These are phyloP conservation scores for Termitomyces sp. DNA, from an alignment of 768 basidiomycete genomes.

Conservation along the genomic window DNA sequence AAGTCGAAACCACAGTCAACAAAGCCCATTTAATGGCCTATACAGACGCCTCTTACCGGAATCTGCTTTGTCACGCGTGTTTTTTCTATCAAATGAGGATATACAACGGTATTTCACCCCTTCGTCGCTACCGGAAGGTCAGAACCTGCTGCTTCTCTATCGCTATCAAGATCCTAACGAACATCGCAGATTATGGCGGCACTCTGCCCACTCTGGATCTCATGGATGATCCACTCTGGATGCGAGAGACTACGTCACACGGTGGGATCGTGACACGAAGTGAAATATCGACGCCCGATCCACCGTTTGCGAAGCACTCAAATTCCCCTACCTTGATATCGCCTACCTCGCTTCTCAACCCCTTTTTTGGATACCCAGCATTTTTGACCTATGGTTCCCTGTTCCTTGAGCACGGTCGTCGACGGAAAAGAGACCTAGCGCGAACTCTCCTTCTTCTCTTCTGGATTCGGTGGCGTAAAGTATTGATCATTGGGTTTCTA, in stretches of 20 bases:
- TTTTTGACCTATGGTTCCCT: slow-evolving; percentile 31
- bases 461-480: slow-evolving; percentile 61
- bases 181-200: slow-evolving; percentile 62
- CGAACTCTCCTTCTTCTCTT: slow-evolving; percentile 60
- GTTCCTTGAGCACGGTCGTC: slow-evolving; percentile 55
- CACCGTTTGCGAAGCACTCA: slow-evolving; percentile 16
- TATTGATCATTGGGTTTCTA: slow-evolving; percentile 33
- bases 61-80: slow-evolving; percentile 55
- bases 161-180: slow-evolving; percentile 5
- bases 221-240: slow-evolving; percentile 48
- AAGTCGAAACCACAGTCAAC: slow-evolving; percentile 19
- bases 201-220: slow-evolving; percentile 46
- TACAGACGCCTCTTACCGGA: slow-evolving; percentile 60
- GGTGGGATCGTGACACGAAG: slow-evolving; percentile 10
- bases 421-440: slow-evolving; percentile 64
- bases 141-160: neutral
- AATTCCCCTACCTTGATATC: slow-evolving; percentile 27
- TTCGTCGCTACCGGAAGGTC: slow-evolving; percentile 57
- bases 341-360: slow-evolving; percentile 61
- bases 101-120: slow-evolving; percentile 53
- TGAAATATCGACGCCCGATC: slow-evolving; percentile 12
- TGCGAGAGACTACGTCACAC: slow-evolving; percentile 17
- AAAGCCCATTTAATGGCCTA: slow-evolving; percentile 7
- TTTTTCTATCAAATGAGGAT: slow-evolving; percentile 58
- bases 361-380: slow-evolving; percentile 74